These are phyloP conservation scores for Bryoerythrophyllum caledonicum DNA, from an alignment of 225 moss, liverwort and hornwort genomes.

Conservation along the genomic window DNA sequence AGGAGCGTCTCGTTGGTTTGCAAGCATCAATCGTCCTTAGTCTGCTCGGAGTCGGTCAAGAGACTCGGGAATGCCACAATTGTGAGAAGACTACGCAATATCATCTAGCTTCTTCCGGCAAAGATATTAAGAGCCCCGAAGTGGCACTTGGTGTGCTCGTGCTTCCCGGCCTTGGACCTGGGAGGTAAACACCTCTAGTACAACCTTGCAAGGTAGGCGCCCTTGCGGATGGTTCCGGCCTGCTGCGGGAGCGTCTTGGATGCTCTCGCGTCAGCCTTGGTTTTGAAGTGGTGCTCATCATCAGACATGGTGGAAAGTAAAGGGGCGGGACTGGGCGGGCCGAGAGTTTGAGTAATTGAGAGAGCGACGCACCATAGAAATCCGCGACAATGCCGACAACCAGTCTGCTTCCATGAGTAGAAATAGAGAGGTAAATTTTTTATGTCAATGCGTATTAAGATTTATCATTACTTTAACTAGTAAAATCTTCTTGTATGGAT, in stretches of 20 bases:
- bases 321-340: background rate
- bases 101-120: slow-evolving; percentile 97
- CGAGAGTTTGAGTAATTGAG: background rate
- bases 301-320: slow-evolving; percentile 74
- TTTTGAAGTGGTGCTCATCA: slow-evolving; percentile 71
- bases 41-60: slow-evolving; percentile 63
- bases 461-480: too few relatives aligned
- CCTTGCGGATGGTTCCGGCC: slow-evolving; percentile 71
- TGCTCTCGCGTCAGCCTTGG: slow-evolving; percentile 74
- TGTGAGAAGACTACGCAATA: slow-evolving; percentile 97
- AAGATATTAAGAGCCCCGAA: slow-evolving; percentile 97
- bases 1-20: slow-evolving; percentile 87
- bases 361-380: background rate
- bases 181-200: slow-evolving; percentile 95
- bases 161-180: slow-evolving; percentile 99
- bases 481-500: too few relatives aligned
- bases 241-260: slow-evolving; percentile 76
- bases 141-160: slow-evolving; percentile 97
- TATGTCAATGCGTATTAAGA: too few relatives aligned
- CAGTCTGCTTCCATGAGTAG: too few relatives aligned
- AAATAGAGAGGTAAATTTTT: too few relatives aligned
- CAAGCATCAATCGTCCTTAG: slow-evolving; percentile 88
- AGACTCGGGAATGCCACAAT: slow-evolving; percentile 95
- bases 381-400: background rate
- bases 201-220: slow-evolving; percentile 74